Base-by-base conservation (phyloP, 1,284 basidiomycete genomes). In the Leccinum subspadiceum region DNA sequence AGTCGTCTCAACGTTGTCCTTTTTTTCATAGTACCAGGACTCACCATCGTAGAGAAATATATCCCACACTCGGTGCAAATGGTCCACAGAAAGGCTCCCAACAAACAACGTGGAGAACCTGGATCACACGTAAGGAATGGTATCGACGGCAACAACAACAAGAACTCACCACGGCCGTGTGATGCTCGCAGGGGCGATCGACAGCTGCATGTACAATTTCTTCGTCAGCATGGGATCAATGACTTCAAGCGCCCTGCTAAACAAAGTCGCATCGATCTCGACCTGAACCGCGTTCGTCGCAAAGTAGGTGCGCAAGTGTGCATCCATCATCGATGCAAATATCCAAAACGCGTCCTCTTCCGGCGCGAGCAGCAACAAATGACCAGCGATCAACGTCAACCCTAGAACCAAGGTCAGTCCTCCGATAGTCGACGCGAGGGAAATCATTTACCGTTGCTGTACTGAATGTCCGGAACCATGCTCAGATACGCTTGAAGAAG, bases 291-390 rank as follows among this genome's bases (percentile, higher is more conserved):
- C 80, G 56, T 81, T 84, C 10, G 81, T 74, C 35, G 88, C 84
- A 72, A 93, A 96, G 73, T 95, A 95, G 3, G 89, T 82, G 29
- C 90, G 87, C 6, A 94, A 78, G 61, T 90, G 84, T 5, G 85
- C 82, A 63, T 92, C 89, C 90, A 93, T 93, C 63, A 92, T 76
- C 1, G 89, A 90, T 8, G 93, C 82, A 67, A 97, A 90, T 3
- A 93, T 93, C 93, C 93, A 97, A 71, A 98, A 98, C 0, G 93
- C 91, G 64, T 96, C 93, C 73, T 97, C 94, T 62, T 94, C 91
- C 0, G 90, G 92, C 1, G 92, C 87, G 60, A 94, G 88, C 29
- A 93, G 78, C 0, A 97, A 76, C 26, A 96, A 76, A 58, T 92
- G 86, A 0, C 91, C 93, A 9, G 87, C 87, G 54, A 97, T 84